These are phyloP conservation scores for Termitomyces sp. DNA, from an alignment of 768 basidiomycete species.

Conservation along the genomic window DNA sequence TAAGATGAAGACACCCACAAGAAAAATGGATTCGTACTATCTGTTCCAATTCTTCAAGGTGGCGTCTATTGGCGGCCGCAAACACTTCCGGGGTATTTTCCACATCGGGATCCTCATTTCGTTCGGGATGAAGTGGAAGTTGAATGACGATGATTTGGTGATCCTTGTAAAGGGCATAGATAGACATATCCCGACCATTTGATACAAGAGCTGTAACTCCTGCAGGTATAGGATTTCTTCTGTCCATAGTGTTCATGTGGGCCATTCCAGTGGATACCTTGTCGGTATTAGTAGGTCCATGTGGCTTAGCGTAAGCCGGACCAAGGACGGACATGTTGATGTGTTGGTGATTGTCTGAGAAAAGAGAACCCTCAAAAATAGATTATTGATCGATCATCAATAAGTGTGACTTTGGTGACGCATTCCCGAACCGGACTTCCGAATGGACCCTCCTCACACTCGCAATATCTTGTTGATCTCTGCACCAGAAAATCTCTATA, in stretches of 20 bases:
- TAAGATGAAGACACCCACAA: not conserved
- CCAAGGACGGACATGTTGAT: not conserved
- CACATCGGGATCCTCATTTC: not conserved
- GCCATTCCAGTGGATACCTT: not conserved
- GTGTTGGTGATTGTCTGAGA: not conserved
- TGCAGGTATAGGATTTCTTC: not conserved
- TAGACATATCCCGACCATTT: not conserved
- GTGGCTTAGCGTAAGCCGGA: not conserved
- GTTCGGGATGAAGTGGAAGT: constrained; percentile 2
- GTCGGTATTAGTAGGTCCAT: not conserved
- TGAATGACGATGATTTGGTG: constrained; percentile 12
- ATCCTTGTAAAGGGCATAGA: constrained; percentile 10
- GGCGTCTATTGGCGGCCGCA: not conserved
- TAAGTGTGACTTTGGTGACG: not conserved
- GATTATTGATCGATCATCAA: not conserved
- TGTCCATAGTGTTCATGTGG: not conserved
- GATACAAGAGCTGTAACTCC: constrained; percentile 7
- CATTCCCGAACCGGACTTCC: too few relatives aligned
- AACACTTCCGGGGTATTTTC: not conserved
- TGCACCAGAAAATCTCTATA: too few relatives aligned
- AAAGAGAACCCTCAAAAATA: not conserved
- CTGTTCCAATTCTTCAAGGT: constrained; percentile 11
- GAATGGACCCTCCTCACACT: too few relatives aligned
- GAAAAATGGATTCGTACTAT: constrained; percentile 14
- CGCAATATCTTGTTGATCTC: too few relatives aligned